Evolutionary conservation across 2,329 filamentous ascomycete genomes (phyloP), one percentile per base, ranked within the genome.

Genomic region (Calonectria leucothoes): DNA sequence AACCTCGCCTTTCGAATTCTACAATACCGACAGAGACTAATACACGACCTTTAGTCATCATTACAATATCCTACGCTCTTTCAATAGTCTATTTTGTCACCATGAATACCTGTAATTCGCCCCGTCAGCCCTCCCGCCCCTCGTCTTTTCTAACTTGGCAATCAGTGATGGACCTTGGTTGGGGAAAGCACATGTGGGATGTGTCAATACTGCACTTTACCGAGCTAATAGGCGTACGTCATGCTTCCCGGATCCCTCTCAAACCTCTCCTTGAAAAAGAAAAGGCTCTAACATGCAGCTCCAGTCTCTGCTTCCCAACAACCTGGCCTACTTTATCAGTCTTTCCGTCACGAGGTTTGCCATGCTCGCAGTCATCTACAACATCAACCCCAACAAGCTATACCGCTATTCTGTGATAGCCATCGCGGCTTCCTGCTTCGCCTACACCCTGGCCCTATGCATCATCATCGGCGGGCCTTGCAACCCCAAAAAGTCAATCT

Each of bases 301-400:
- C 5, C 23, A 66, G 64, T 35, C 20, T 25, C n/a, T 52, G 15
- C 48, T 66, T 2, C 45, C 64, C 4, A 66, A 52, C 20, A 66
- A 33, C 29, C n/a, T 66, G 33, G 7, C 48, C 1, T 66, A 66
- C 42, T 39, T 66, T 23, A 66, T 66, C 3, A 6, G 23, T 25
- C 64, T 49, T 12, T 66, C 48, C 48, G 20, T 66, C 17, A 66
- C 64, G 20, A 66, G 48, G n/a, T 51, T 66, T 17, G 45, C 45
- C 31, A 66, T 66, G 64, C 59, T 66, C 14, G 45, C 64, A 25
- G 45, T 52, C 33, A 6, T 52, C 6, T 66, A 37, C 33, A n/a
- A 52, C 45, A 66, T 66, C 23, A 66, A 66, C n/a, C 45, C 64
- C 14, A 52, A 48, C n/a, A 37, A 51, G 6, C 1, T 39, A 11